Evolutionary conservation across 2,329 filamentous ascomycete species (phyloP).

Genomic region (Ceratocystis albifundus): DNA sequence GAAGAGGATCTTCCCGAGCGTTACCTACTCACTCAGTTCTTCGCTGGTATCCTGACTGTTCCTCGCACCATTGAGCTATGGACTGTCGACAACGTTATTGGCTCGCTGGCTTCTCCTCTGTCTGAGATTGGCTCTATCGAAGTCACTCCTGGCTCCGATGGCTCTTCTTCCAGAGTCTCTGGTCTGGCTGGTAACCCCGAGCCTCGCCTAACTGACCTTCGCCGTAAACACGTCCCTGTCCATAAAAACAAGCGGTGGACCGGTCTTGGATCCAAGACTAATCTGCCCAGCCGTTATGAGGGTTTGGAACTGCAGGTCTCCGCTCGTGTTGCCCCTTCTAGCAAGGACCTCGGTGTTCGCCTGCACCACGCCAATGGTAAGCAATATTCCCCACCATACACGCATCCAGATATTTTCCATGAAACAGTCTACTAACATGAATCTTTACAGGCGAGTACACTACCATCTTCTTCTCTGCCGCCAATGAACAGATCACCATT

Average conservation of each 20-base stretch:
- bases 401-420: neutral
- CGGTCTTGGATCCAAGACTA: conserved; percentile 17
- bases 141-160: conserved; percentile 8
- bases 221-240: conserved; percentile 17
- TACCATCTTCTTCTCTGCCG: conserved; percentile 23
- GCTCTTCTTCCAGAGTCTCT: conserved; percentile 11
- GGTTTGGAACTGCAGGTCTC: conserved; percentile 17
- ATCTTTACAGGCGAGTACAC: conserved; percentile 22
- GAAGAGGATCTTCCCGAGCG: conserved; percentile 21
- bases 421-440: conserved; percentile 4
- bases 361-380: conserved; percentile 21
- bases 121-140: conserved; percentile 18
- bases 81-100: conserved; percentile 18
- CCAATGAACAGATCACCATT: conserved; percentile 23
- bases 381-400: neutral
- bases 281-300: conserved; percentile 16
- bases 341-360: conserved; percentile 18
- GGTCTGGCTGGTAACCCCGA: conserved; percentile 17
- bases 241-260: conserved; percentile 21
- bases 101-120: conserved; percentile 13
- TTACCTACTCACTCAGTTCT: conserved; percentile 18
- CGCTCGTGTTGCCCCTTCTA: conserved; percentile 8
- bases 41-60: conserved; percentile 16
- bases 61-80: conserved; percentile 19
- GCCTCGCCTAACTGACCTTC: conserved; percentile 12